Evolutionary conservation across 768 basidiomycete species (phyloP), one percentile per base, ranked within the genome.

Genomic region (Boletellus ananas): DNA sequence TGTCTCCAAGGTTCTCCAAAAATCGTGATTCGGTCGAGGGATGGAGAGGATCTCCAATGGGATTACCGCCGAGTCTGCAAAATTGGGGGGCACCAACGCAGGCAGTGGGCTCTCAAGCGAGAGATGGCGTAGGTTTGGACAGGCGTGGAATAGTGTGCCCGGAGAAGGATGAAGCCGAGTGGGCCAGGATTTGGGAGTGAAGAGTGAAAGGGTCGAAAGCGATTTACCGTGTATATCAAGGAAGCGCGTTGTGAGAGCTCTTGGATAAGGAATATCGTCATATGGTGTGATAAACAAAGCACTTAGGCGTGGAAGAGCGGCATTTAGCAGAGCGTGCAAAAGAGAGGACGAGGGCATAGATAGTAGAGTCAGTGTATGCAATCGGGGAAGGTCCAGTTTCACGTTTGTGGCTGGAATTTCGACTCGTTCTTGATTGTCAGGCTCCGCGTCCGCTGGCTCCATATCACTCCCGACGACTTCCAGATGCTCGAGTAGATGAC

Each of bases 221-320:
- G 59, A 59, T 33, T 59, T 52, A 11, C 88, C 88, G 57, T 90
- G 87, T 3, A 67, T 65, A 1, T 71, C 59, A 27, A 90, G 80
- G 56, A 91, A 79, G 37, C 66, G 70, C 1, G 84, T 78, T 12
- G 77, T 72, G 31, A 83, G 74, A 5, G 86, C 78, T 20, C 69
- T 64, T 13, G 85, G 80, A 54, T 74, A 81, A 25, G 78, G 78
- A 13, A 84, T 59, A 57, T 88, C 86, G 48, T 87, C 77, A 58
- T 85, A 88, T 2, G 88, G 87, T 1, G 88, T 89, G 34, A 91
- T 62, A 13, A 78, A 83, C 17, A 92, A 71, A 55, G 81, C 83
- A 31, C 64, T 73, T 36, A 93, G 70, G 3, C 74, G 68, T 4
- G 86, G 89, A 13, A 93, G 78, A 0, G 79, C 64, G 0, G 85